These are phyloP conservation scores for Epichloe sylvatica DNA, from an alignment of 2,329 filamentous ascomycete species.

Conservation along the genomic window DNA sequence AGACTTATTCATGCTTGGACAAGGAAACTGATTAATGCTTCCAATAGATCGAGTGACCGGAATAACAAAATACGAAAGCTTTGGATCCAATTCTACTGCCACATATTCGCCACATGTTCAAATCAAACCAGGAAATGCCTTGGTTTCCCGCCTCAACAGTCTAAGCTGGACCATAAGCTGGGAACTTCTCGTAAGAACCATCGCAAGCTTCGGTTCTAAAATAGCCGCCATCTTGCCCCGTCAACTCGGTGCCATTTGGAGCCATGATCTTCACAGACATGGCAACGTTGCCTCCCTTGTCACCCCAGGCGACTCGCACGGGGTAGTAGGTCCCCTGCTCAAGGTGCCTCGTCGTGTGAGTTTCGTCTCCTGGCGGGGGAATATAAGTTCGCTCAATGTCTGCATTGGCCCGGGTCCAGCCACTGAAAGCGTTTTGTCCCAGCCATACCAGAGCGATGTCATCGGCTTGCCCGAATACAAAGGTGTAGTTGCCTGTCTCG, in stretches of 20 bases:
- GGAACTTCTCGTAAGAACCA: slow-evolving; percentile 7
- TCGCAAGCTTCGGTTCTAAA: slow-evolving; percentile 8
- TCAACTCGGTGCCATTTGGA: slow-evolving; percentile 7
- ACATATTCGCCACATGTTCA: no score
- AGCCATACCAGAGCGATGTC: slow-evolving; percentile 7
- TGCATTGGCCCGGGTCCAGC: slow-evolving; percentile 7
- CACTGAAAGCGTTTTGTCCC: slow-evolving; percentile 5
- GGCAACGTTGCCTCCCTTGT: slow-evolving; percentile 6
- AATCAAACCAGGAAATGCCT: no score
- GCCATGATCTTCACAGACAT: slow-evolving; percentile 7
- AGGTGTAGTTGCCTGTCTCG: slow-evolving; percentile 7
- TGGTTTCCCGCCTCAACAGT: neutral
- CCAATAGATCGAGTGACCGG: no score
- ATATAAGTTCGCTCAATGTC: slow-evolving; percentile 7
- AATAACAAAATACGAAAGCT: no score
- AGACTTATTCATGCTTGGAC: no score
- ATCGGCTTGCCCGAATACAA: slow-evolving; percentile 7
- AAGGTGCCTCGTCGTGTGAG: slow-evolving; percentile 4
- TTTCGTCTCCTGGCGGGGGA: slow-evolving; percentile 7
- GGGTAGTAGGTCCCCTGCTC: slow-evolving; percentile 7
- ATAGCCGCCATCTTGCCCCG: slow-evolving; percentile 6
- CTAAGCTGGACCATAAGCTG: slow-evolving; percentile 5
- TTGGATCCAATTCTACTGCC: no score
- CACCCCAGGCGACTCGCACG: slow-evolving; percentile 6
- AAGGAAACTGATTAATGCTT: no score